A percentile compares a stretch with the other conserved stretches of the same genome.
phyloP scores from a whole-genome alignment of 306 rosid genomes.

The Cucurbita ficifolia region DNA sequence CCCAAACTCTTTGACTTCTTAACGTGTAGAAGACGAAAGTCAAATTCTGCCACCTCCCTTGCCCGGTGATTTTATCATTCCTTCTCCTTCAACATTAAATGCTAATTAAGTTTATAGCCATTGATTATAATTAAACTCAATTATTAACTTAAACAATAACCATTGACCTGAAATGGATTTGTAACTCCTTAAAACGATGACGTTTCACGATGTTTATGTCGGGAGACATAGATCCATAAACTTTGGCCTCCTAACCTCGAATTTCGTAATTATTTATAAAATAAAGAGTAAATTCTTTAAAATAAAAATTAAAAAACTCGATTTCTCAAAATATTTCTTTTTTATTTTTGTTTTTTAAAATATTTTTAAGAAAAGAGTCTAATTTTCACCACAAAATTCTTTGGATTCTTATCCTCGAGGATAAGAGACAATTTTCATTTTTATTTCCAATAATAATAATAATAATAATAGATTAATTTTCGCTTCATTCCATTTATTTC shows the following conservation, averaged over 20 bases:
- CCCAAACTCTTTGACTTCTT: background rate
- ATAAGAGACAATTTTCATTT: background rate
- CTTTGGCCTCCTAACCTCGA: background rate
- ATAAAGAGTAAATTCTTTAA: too few relatives aligned
- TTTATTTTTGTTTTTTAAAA: too few relatives aligned
- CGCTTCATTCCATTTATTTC: background rate
- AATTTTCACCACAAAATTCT: background rate
- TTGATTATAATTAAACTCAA: background rate
- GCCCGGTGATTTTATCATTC: background rate
- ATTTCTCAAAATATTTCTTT: too few relatives aligned
- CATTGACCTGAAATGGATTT: background rate
- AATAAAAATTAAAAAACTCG: too few relatives aligned
- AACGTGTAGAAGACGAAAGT: background rate
- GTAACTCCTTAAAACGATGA: background rate
- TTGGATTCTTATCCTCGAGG: background rate
- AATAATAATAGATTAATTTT: background rate
- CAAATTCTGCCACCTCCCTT: background rate
- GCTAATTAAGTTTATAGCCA: background rate
- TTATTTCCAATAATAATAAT: background rate
- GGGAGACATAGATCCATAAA: background rate
- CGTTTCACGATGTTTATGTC: background rate
- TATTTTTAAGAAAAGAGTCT: background rate
- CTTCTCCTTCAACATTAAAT: background rate
- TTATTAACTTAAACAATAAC: background rate
- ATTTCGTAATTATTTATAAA: background rate